These are phyloP conservation scores for Setomelanomma holmii DNA, from an alignment of 2,329 filamentous ascomycete species.

Conservation along the genomic window DNA sequence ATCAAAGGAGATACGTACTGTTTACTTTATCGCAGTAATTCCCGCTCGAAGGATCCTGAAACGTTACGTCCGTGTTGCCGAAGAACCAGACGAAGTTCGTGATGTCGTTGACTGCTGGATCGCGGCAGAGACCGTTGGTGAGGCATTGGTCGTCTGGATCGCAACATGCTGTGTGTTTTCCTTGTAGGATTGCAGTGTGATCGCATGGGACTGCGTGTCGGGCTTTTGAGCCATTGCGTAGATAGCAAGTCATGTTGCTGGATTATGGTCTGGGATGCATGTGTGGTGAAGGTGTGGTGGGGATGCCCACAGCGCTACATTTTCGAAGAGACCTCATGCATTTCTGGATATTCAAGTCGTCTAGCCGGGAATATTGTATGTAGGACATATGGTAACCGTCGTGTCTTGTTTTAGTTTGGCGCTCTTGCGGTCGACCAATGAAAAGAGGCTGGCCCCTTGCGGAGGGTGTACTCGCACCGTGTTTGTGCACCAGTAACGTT, in stretches of 20 bases:
- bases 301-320: not conserved
- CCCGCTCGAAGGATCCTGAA: constrained; percentile 1
- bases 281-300: too few species aligned
- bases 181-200: constrained; percentile 1
- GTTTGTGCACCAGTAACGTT: not conserved
- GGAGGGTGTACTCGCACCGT: not conserved
- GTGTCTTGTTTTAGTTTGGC: not conserved
- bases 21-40: constrained; percentile 5
- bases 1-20: not conserved
- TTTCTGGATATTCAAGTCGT: not conserved
- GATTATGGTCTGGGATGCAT: not conserved
- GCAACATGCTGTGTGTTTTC: constrained; percentile 3
- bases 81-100: constrained; percentile 7
- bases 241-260: not conserved
- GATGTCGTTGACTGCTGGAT: constrained; percentile 1
- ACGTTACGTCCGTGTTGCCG: constrained; percentile 2
- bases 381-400: not conserved
- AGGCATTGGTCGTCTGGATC: constrained; percentile 4
- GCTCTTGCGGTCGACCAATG: not conserved
- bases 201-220: not conserved
- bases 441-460: not conserved
- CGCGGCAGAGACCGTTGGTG: constrained; percentile 5
- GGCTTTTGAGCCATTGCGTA: not conserved
- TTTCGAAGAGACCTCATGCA: not conserved
- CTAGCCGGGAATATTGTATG: not conserved